Evolutionary conservation across 1,139 yeast species (phyloP), one percentile per base, ranked within the genome.

Genomic region (Yamadazyma blattariae): DNA sequence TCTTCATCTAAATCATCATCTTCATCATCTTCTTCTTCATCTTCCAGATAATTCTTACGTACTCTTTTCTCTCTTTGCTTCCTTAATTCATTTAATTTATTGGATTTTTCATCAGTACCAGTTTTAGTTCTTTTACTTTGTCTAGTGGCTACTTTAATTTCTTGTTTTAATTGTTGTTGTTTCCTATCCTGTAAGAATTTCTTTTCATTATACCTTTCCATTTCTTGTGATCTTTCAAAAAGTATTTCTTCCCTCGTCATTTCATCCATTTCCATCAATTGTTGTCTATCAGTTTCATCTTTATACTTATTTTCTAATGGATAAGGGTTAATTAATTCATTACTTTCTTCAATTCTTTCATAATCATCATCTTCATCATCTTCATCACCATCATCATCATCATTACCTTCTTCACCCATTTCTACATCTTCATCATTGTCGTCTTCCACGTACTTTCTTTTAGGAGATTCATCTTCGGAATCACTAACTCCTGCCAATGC

Each of bases 291-390:
- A 7, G 67, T 71, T 40, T 82, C 96, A 58, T 89, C 85, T 51
- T 80, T 85, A 65, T 82, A 92, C 53, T 88, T 88, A 12, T 96
- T 96, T 55, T 89, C 97, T 39, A 92, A 63, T 2, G 98, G 98
- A 57, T 90, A 92, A 7, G 97, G 98, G 48, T 73, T 75, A 25
- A 64, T 56, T 47, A 83, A 74, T 35, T 66, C 67, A 15, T 50
- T 56, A 7, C 49, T 56, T 8, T 46, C 59, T 4, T 59, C 72
- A 9, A 67, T 71, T 7, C 11, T 25, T 7, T 29, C 26, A 12
- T 32, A 41, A 44, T 45, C 44, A 41, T 27, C 31, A 7, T 24
- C 33, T 11, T 35, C 38, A 2, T 28, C 16, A 9, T 67, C 71
- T 8, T 23, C 29, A n/a, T 29, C 26, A 16, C 30, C 42, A 43